A percentile compares a stretch with the other conserved stretches of the same genome.
These are phyloP conservation scores for Phyllosticta citribraziliensis DNA, from an alignment of 2,329 filamentous ascomycete species.

Conservation along the genomic window DNA sequence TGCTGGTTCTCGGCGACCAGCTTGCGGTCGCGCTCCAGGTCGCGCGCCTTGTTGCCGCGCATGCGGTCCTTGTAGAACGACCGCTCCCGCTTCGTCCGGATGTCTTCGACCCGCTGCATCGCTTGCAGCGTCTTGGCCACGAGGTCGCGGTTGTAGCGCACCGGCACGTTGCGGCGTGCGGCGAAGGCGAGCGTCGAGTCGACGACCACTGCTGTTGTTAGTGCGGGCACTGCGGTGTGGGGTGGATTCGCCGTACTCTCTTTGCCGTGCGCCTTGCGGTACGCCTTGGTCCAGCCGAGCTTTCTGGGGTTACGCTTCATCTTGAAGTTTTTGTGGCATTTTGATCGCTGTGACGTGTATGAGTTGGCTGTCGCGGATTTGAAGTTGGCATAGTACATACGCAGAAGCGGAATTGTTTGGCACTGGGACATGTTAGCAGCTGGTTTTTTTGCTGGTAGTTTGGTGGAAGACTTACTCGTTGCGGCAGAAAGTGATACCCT, in stretches of 20 bases:
- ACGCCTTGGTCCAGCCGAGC: slow-evolving; percentile 93
- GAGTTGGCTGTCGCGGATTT: background rate
- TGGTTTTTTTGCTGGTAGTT: background rate
- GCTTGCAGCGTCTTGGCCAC: slow-evolving; percentile 79
- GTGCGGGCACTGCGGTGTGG: slow-evolving; percentile 20
- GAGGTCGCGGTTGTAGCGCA: slow-evolving; percentile 91
- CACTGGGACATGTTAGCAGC: slow-evolving; percentile 17
- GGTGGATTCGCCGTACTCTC: slow-evolving; percentile 30
- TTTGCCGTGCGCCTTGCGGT: slow-evolving; percentile 76
- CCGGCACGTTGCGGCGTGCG: slow-evolving; percentile 83
- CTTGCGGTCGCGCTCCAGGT: slow-evolving; percentile 72
- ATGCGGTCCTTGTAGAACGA: slow-evolving; percentile 92
- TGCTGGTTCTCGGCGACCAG: slow-evolving; percentile 88
- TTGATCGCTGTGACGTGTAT: slow-evolving; percentile 25
- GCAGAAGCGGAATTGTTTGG: slow-evolving; percentile 57
- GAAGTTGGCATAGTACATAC: slow-evolving; percentile 42
- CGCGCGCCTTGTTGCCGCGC: slow-evolving; percentile 77
- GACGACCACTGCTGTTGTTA: slow-evolving; percentile 59
- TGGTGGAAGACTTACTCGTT: slow-evolving; percentile 32
- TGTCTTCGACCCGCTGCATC: slow-evolving; percentile 85
- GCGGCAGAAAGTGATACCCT: slow-evolving; percentile 54
- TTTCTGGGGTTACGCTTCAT: slow-evolving; percentile 98
- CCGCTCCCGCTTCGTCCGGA: slow-evolving; percentile 71
- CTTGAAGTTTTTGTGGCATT: slow-evolving; percentile 69
- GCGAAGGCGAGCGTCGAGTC: slow-evolving; percentile 90